Conservation (phyloP, 1,139 yeast genomes). For the Casaregolazyma lundiana region DNA sequence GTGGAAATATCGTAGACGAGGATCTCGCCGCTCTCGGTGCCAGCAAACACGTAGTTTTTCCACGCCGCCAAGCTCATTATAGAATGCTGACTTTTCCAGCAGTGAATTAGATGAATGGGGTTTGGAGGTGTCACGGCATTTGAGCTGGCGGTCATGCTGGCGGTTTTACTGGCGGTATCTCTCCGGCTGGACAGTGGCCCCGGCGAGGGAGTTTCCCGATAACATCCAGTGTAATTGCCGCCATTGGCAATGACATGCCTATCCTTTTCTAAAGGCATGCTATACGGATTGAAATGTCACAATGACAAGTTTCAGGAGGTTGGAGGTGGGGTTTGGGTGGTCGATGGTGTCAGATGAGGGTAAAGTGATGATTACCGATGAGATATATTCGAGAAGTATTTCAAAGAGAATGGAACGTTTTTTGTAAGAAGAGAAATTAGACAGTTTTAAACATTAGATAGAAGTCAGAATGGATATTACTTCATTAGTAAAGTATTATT, state of each 20-base stretch:
- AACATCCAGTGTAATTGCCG: slow-evolving; percentile 15
- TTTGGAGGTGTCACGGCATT: slow-evolving; percentile 9
- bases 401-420: too few relatives aligned
- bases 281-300: too few relatives aligned
- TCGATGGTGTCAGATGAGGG: neutral
- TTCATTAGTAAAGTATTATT: too few relatives aligned
- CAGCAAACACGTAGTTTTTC: slow-evolving; percentile 66
- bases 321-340: too few relatives aligned
- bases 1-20: slow-evolving; percentile 65
- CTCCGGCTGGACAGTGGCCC: slow-evolving; percentile 3
- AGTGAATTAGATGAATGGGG: slow-evolving; percentile 47
- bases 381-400: too few relatives aligned
- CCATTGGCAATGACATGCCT: neutral
- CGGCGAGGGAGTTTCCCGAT: slow-evolving; percentile 20
- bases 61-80: slow-evolving; percentile 75
- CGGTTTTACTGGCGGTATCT: neutral
- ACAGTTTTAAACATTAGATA: too few relatives aligned
- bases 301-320: too few relatives aligned
- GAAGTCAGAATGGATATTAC: too few relatives aligned
- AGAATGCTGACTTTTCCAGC: slow-evolving; percentile 71
- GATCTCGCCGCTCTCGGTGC: slow-evolving; percentile 89
- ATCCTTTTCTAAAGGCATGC: neutral
- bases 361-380: neutral
- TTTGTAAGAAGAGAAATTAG: too few relatives aligned
- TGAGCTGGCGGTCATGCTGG: slow-evolving; percentile 14